Evolutionary conservation across 768 basidiomycete genomes (phyloP), one percentile per base, ranked within the genome.

Genomic region (Boletus subparvulus): DNA sequence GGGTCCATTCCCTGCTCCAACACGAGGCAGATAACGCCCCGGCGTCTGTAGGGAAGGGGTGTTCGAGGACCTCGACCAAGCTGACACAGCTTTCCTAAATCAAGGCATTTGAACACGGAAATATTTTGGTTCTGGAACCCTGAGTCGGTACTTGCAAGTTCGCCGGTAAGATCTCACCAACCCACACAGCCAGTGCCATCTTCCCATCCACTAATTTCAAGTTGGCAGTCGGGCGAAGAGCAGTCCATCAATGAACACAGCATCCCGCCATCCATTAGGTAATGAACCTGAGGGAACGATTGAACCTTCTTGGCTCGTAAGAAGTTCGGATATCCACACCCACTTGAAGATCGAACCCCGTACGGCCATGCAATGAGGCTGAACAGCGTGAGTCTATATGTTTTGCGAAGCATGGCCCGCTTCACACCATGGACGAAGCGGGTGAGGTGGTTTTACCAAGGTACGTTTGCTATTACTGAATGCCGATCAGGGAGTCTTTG

Each of bases 1-100:
- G 43, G n/a, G 50, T 28, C 19, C 19, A 9, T 46, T 14, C 33
- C n/a, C 40, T 50, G 24, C 28, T 26, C 43, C 48, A 50, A 54
- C 65, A 69, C 36, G 69, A 68, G 66, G 68, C 69, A 60, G 68
- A 65, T 66, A 64, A 63, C 65, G 55, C 44, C 36, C 60, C 59
- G 62, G 69, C 65, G 69, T 64, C 69, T 70, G 54, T 70, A 58
- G 50, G 62, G 57, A 50, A 36, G 61, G 26, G 55, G 59, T 70
- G 59, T 62, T 50, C 59, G 69, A 56, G 69, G 70, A 39, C 55
- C 50, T 14, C 12, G 2, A 7, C 16, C 26, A 9, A 26, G 24
- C 36, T 37, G 19, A 30, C 55, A 42, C 50, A 51, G 49, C 39
- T 33, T 59, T 48, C 65, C 60, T 44, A 56, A 21, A 68, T 56